Evolutionary conservation across 2,329 filamentous ascomycete species (phyloP), one percentile per base, ranked within the genome.

Genomic region (Colletotrichum sojae): DNA sequence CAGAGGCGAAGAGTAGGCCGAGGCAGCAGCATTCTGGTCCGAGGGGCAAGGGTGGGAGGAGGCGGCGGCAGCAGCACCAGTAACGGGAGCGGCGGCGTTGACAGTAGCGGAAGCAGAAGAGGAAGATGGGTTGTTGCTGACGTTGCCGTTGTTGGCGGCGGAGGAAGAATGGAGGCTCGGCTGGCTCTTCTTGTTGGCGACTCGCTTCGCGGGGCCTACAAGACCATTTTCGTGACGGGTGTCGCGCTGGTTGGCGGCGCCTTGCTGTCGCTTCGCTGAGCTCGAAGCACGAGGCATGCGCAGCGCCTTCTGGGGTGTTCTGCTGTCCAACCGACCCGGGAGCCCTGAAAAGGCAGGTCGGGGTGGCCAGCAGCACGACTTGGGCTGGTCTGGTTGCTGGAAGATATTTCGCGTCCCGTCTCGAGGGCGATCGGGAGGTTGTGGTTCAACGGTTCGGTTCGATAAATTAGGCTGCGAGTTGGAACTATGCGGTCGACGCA

Each of bases 171-270:
- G 81, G 76, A 82, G 75, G 71, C 82, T 82, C 73, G 77, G 78
- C 75, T 83, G 82, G 77, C 81, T 85, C 80, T 85, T 88, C 72
- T 76, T 82, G 73, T 76, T 77, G 53, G 77, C 73, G 65, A 75
- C 73, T 75, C 81, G 81, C 74, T 80, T 83, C 58, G 76, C 78
- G 69, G 81, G 78, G 77, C 91, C 91, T 86, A 94, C 92, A 80
- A 94, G 86, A 78, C 94, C 94, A 91, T 93, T 94, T 83, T 97
- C 94, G 83, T 97, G 92, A 81, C 92, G 90, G 77, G 86, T 89
- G 82, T 91, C 91, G 84, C 90, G 90, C 80, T 90, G 87, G 83
- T 85, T 91, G 73, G 82, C 82, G 79, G 85, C 85, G 83, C 85
- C 86, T 83, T 85, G 84, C 80, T 89, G 86, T 88, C 87, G 87